phyloP scores from a whole-genome alignment of 306 rosid genomes.

The Potentilla sterilis region DNA sequence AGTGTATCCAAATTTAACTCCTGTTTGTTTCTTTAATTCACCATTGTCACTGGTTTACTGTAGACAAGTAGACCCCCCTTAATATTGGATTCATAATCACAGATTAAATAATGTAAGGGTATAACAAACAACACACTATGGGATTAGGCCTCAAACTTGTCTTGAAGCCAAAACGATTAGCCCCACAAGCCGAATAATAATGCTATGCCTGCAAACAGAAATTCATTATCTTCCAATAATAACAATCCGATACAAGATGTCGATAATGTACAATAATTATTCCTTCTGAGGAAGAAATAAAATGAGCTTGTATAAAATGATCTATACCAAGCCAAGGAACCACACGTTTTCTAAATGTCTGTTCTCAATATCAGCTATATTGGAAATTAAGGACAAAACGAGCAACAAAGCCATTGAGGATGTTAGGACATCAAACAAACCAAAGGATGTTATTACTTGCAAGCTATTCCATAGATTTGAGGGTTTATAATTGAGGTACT shows the following conservation, averaged over 20 bases:
- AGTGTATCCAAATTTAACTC: too few species aligned
- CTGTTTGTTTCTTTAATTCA: too few species aligned
- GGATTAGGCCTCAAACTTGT: not conserved
- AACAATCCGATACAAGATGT: not conserved
- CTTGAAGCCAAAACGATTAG: conserved; percentile 1
- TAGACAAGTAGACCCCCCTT: conserved; percentile 1
- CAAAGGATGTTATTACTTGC: conserved; percentile 31
- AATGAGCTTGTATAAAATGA: not conserved
- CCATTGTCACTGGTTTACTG: not conserved
- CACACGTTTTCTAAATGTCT: not conserved
- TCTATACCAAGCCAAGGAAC: not conserved
- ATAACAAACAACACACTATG: not conserved
- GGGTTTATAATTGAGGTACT: conserved; percentile 55
- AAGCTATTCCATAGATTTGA: conserved; percentile 67
- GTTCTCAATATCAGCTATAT: not conserved
- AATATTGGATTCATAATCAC: not conserved
- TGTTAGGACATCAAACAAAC: not conserved
- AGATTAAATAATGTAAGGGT: not conserved
- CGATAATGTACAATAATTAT: not conserved
- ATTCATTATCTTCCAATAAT: not conserved
- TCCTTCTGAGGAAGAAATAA: conserved; percentile 7
- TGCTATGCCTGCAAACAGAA: not conserved
- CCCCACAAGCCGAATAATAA: conserved; percentile 5
- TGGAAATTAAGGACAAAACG: not conserved
- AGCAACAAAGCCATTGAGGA: not conserved